phyloP scores from a whole-genome alignment of 495 filamentous ascomycete species.

The Barbatosphaeria neglecta region DNA sequence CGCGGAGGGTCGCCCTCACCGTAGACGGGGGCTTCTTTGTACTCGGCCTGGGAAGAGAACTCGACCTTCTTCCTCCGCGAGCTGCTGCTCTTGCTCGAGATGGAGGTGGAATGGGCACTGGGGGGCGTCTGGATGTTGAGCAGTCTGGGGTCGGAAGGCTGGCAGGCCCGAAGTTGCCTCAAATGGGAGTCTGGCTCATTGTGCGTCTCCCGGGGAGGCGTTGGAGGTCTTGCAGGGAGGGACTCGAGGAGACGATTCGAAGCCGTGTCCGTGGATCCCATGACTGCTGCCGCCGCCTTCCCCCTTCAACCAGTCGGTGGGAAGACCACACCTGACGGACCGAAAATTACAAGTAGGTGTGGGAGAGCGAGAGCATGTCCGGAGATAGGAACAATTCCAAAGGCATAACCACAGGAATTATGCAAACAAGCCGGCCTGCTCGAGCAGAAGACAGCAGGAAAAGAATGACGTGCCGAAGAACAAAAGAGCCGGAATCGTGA shows the following conservation, averaged over 20 bases:
- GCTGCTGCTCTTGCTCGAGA: slow-evolving; percentile 49
- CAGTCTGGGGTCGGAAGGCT: slow-evolving; percentile 19
- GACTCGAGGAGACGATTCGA: slow-evolving; percentile 31
- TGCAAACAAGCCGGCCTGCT: too few relatives aligned
- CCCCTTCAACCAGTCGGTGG: slow-evolving; percentile 4
- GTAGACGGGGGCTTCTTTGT: slow-evolving; percentile 48
- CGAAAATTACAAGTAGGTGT: not conserved
- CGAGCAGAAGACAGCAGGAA: not conserved
- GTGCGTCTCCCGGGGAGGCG: slow-evolving; percentile 39
- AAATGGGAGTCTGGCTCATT: slow-evolving; percentile 16
- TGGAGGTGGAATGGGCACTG: slow-evolving; percentile 28
- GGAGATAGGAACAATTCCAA: not conserved
- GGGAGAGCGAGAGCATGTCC: not conserved
- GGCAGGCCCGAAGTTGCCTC: slow-evolving; percentile 11
- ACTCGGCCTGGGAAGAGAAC: slow-evolving; percentile 63
- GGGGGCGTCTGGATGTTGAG: slow-evolving; percentile 37
- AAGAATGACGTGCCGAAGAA: not conserved
- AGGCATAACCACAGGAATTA: too few relatives aligned
- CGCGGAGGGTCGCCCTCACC: slow-evolving; percentile 29
- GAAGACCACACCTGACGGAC: slow-evolving; percentile 3
- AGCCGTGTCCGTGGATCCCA: slow-evolving; percentile 31
- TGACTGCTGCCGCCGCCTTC: slow-evolving; percentile 24
- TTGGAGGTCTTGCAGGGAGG: slow-evolving; percentile 40
- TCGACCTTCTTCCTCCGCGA: slow-evolving; percentile 56
- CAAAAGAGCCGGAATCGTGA: too few relatives aligned